These are phyloP conservation scores for Calvatia gigantea DNA, from an alignment of 768 basidiomycete genomes.

Conservation along the genomic window DNA sequence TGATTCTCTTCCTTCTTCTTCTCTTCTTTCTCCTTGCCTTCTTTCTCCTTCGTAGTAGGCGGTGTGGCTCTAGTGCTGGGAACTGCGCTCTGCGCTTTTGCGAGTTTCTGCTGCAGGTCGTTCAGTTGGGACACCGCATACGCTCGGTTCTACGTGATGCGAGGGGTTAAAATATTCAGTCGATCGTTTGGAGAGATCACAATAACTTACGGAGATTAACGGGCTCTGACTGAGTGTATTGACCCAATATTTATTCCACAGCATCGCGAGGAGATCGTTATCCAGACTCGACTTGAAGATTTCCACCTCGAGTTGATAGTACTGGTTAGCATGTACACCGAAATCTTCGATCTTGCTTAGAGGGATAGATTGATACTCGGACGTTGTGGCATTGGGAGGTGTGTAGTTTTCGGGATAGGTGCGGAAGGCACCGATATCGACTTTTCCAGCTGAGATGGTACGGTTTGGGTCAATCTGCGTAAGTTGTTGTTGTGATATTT, in stretches of 20 bases:
- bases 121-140: slow-evolving; percentile 90
- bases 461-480: slow-evolving; percentile 93
- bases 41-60: slow-evolving; percentile 53
- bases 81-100: slow-evolving; percentile 62
- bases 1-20: slow-evolving; percentile 85
- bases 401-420: slow-evolving; percentile 96
- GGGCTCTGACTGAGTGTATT: slow-evolving; percentile 94
- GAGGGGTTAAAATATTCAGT: neutral
- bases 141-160: slow-evolving; percentile 72
- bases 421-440: slow-evolving; percentile 98
- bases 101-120: slow-evolving; percentile 88
- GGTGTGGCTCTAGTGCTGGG: slow-evolving; percentile 53
- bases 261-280: slow-evolving; percentile 77
- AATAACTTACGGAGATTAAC: slow-evolving; percentile 76
- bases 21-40: slow-evolving; percentile 54
- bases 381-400: slow-evolving; percentile 63
- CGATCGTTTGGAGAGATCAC: neutral
- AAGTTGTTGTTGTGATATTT: slow-evolving; percentile 1
- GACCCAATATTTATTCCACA: slow-evolving; percentile 99
- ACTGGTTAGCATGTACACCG: slow-evolving; percentile 95
- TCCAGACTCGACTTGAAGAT: slow-evolving; percentile 94
- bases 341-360: slow-evolving; percentile 98
- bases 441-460: slow-evolving; percentile 96
- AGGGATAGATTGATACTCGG: slow-evolving; percentile 96
- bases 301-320: slow-evolving; percentile 92